Conservation (phyloP, 805 yeast species). For the Pichia deserticola region DNA sequence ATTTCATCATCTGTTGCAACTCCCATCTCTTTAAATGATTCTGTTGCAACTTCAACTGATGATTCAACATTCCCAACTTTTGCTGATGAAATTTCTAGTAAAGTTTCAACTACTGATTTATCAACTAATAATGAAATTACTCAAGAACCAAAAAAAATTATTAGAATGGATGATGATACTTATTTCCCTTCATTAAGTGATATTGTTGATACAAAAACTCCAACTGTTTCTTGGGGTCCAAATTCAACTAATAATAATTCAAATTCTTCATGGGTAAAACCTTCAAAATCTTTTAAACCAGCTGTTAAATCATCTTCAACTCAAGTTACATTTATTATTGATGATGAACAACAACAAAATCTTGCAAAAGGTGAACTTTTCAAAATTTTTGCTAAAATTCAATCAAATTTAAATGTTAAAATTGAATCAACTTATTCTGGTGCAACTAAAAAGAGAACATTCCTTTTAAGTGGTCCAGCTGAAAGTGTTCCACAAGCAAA, state of each 20-base stretch:
- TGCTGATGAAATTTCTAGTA: constrained; percentile 1
- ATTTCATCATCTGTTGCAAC: background rate
- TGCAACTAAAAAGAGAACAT: constrained; percentile 70
- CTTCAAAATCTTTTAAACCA: constrained; percentile 25
- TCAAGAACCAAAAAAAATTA: constrained; percentile 8
- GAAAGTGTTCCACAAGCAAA: constrained; percentile 62
- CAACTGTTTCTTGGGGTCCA: constrained; percentile 38
- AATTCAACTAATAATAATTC: constrained; percentile 12
- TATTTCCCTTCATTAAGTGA: constrained; percentile 64
- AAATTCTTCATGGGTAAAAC: constrained; percentile 16
- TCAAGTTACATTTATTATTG: constrained; percentile 75
- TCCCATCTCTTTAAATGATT: too few relatives aligned
- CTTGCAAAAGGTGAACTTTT: constrained; percentile 60
- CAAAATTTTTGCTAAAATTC: constrained; percentile 57
- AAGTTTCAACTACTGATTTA: background rate
- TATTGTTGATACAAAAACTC: constrained; percentile 30
- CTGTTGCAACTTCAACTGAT: background rate
- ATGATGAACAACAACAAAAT: constrained; percentile 58
- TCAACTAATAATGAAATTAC: too few relatives aligned
- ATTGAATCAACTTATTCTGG: constrained; percentile 80
- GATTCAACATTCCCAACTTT: background rate
- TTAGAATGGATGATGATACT: constrained; percentile 39
- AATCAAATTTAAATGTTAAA: constrained; percentile 52
- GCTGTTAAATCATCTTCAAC: constrained; percentile 51
- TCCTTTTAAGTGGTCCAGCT: constrained; percentile 70